Percentiles rank a stretch among this genome's conserved stretches.
These are phyloP conservation scores for Penicillium vulpinum DNA, from an alignment of 2,329 filamentous ascomycete genomes.

Conservation along the genomic window DNA sequence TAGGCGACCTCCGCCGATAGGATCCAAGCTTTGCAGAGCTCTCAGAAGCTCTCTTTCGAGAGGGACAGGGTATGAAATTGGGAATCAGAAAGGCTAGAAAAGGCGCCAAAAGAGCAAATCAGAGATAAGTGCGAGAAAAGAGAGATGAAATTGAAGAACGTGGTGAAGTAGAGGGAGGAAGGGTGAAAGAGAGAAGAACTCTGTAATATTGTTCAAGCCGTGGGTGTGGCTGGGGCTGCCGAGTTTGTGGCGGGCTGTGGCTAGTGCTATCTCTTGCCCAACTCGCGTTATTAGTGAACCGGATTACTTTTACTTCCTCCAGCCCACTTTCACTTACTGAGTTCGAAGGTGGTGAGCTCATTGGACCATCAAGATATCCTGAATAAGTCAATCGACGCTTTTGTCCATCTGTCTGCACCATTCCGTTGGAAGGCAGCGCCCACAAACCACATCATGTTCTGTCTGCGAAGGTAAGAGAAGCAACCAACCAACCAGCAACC, in stretches of 20 bases:
- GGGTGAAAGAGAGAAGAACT: constrained; percentile 24
- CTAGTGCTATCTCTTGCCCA: constrained; percentile 4
- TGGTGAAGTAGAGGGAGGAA: constrained; percentile 22
- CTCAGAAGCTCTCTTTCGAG: constrained; percentile 37
- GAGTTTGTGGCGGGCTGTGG: constrained; percentile 9
- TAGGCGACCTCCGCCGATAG: constrained; percentile 31
- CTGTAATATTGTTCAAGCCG: constrained; percentile 15
- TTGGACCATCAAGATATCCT: not conserved
- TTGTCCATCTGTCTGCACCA: not conserved
- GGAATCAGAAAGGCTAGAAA: constrained; percentile 14
- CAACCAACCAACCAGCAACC: not conserved
- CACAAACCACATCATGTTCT: constrained; percentile 57
- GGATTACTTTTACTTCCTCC: not conserved
- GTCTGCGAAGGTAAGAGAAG: constrained; percentile 60
- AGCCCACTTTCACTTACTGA: not conserved
- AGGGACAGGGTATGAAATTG: constrained; percentile 16
- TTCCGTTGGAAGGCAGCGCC: not conserved
- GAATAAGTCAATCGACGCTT: not conserved
- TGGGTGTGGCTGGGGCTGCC: constrained; percentile 19
- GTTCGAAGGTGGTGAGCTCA: not conserved
- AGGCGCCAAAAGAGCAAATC: constrained; percentile 20
- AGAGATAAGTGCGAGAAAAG: constrained; percentile 16
- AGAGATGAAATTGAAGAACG: constrained; percentile 23
- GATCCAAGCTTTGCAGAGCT: constrained; percentile 29
- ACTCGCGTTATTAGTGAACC: constrained; percentile 6